Evolutionary conservation across 108 stramenopile genomes (phyloP), one percentile per base, ranked within the genome.

Genomic region (Cyclotella cryptica): DNA sequence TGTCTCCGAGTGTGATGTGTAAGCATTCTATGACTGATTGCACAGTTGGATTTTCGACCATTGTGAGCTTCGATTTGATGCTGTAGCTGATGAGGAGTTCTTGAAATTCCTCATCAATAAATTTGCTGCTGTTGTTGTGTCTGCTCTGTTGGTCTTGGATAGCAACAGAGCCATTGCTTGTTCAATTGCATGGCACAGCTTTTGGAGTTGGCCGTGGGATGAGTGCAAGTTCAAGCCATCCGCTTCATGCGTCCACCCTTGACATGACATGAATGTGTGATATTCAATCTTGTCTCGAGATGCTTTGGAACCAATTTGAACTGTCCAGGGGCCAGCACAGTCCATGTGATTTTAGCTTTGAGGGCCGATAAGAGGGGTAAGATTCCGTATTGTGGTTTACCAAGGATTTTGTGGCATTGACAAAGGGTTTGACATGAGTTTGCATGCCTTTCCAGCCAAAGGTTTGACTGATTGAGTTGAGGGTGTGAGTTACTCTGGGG

Each of bases 21-120:
- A 86, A 69, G 19, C 85, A 18, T 75, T 88, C 84, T 27, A 83
- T 77, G 9, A 86, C 49, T 0, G 85, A 55, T 22, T 88, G 84
- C 0, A 69, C 74, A 60, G 72, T 71, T 22, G 88, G 85, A 68
- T 86, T 88, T 24, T 75, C 71, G 0, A 69, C 62, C 9, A 84
- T 83, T 0, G 77, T 86, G 7, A 60, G 80, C 64, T 51, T 66
- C 47, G 19, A 35, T 0, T n/a, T n/a, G n/a, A n/a, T n/a, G n/a
- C n/a, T n/a, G n/a, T n/a, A n/a, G n/a, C n/a, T n/a, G n/a, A n/a
- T n/a, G n/a, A n/a, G n/a, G n/a, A n/a, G n/a, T n/a, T n/a, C n/a
- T n/a, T n/a, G n/a, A n/a, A n/a, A n/a, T 35, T 78, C 80, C 2
- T 21, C 13, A 14, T 85, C 88, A 19, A 85, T 58, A 59, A 88